Base-by-base conservation (phyloP, 2,329 filamentous ascomycete species). In the Fusarium citri region DNA sequence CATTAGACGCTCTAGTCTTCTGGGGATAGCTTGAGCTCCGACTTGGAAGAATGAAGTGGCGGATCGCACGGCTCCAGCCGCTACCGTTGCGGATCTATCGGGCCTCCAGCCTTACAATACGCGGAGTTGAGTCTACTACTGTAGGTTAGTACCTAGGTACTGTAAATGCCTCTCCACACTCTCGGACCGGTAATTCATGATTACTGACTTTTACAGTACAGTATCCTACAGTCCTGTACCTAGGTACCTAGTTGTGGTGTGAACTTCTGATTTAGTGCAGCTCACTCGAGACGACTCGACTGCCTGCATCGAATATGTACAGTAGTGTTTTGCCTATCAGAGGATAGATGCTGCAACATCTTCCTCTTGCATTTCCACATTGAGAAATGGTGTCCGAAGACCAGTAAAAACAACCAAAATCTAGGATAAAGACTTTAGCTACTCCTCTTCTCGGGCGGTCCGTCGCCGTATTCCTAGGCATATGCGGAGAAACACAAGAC, bases 41-140 rank as follows among this genome's bases (percentile, higher is more conserved):
- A 31, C 22, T 37, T 22, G 22, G 23, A 51, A 15, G 18, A 68
- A 53, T 43, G 31, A 43, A 40, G 62, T 58, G 68, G 63, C 56
- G 41, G 51, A 65, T 66, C 64, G 48, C 45, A 55, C 68, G 68
- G 64, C 59, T 59, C 59, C 55, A 71, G 60, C 68, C 64, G 68
- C 37, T 43, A 53, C 59, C 59, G 64, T 47, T 69, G 59, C 53
- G 68, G 68, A 54, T 51, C 65, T 31, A 12, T 59, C 40, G 45
- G 55, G 55, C 62, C 48, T 41, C 59, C 68, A 71, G 68, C 68
- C 68, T 65, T 70, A 70, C 57, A 37, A 37, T 37, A 23, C 50
- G 31, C 25, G 26, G 31, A 30, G 30, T 49, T 40, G 15, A 40
- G 23, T 37, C 34, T 3, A 37, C 34, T 37, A n/a, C n/a, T n/a